Conservation (phyloP, 805 yeast species). For the Clavispora fructus region DNA sequence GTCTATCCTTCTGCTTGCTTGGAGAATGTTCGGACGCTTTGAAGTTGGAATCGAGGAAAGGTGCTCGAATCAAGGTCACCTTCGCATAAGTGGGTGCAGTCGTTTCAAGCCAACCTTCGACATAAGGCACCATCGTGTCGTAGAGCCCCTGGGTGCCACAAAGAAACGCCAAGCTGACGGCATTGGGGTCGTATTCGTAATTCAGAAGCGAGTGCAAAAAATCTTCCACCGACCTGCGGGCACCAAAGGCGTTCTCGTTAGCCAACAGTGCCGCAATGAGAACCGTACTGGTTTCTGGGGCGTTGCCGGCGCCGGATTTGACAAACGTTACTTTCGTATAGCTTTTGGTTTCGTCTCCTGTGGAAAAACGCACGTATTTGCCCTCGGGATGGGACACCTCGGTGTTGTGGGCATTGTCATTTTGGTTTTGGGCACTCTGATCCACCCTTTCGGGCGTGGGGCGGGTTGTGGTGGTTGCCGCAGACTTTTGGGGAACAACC, state of each 20-base stretch:
- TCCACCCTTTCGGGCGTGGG: background rate
- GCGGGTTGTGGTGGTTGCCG: background rate
- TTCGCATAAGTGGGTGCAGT: constrained; percentile 3
- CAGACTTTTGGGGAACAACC: background rate
- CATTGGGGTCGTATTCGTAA: constrained; percentile 19
- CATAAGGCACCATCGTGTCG: constrained; percentile 12
- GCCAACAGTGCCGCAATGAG: constrained; percentile 24
- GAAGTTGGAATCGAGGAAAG: constrained; percentile 9
- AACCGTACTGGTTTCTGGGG: constrained; percentile 3
- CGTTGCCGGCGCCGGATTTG: background rate
- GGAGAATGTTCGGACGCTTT: constrained; percentile 6
- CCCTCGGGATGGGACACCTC: background rate
- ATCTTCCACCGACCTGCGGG: constrained; percentile 24
- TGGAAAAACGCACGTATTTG: background rate
- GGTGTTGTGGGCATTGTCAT: background rate
- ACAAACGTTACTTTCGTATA: background rate
- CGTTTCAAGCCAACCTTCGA: constrained; percentile 10
- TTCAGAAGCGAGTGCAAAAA: constrained; percentile 25
- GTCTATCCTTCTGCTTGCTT: constrained; percentile 26
- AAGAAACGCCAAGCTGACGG: constrained; percentile 24
- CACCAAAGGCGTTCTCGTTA: constrained; percentile 31
- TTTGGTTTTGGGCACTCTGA: background rate
- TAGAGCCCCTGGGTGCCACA: constrained; percentile 27
- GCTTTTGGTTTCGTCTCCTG: background rate
- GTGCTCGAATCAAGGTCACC: constrained; percentile 12